A percentile compares a stretch with the other conserved stretches of the same genome.
Evolutionary conservation across 495 filamentous ascomycete species (phyloP).

Genomic region (Filosporella fistucella): DNA sequence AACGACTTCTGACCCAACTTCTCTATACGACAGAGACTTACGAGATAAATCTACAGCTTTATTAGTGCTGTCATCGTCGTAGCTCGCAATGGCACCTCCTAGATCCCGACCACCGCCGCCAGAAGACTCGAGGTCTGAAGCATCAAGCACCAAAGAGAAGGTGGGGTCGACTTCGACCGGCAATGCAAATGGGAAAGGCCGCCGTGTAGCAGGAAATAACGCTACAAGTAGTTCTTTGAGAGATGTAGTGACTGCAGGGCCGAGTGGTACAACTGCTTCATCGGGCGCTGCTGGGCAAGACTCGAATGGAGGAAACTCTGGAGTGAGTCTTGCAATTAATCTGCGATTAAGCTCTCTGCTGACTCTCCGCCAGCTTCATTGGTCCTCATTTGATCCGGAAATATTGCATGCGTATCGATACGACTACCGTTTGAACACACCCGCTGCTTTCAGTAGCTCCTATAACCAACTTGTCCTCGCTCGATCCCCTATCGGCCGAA

Average conservation of each 20-base stretch:
- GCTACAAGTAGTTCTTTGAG: constrained; percentile 26
- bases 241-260: constrained; percentile 27
- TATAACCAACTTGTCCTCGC: constrained; percentile 70
- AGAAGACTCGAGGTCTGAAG: constrained; percentile 52
- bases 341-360: neutral
- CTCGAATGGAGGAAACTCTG: constrained; percentile 4
- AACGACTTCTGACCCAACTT: no score
- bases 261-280: constrained; percentile 8
- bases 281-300: constrained; percentile 4
- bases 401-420: constrained; percentile 79
- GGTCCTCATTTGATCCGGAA: constrained; percentile 65
- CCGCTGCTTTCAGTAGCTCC: constrained; percentile 63
- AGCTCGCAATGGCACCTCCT: constrained; percentile 24
- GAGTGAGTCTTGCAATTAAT: constrained; percentile 8
- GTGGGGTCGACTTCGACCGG: constrained; percentile 5
- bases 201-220: constrained; percentile 18
- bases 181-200: constrained; percentile 23
- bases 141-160: constrained; percentile 47
- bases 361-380: constrained; percentile 56
- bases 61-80: no score
- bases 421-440: constrained; percentile 63
- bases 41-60: no score
- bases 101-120: constrained; percentile 22
- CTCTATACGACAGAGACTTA: no score
- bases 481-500: constrained; percentile 62